Evolutionary conservation across 495 filamentous ascomycete species (phyloP).

Genomic region (Talaromyces borbonicus): DNA sequence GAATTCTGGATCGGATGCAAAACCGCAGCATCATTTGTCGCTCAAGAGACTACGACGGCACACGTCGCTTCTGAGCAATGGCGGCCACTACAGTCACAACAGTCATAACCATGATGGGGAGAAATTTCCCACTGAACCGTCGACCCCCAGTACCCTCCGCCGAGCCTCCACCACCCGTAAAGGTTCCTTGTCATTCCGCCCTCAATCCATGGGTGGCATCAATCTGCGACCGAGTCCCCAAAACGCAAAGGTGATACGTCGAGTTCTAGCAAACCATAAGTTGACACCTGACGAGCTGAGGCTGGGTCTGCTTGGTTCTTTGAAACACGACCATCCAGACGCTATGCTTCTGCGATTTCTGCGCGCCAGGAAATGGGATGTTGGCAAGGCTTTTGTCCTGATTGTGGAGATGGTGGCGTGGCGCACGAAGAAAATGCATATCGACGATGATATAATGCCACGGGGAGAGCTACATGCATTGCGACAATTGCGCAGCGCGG

Average conservation of each 20-base stretch:
- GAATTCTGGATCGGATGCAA: not conserved
- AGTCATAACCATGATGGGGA: too few species aligned
- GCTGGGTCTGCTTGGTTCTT: conserved; percentile 69
- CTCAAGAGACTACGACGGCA: conserved; percentile 10
- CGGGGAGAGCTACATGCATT: conserved; percentile 62
- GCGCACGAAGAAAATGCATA: conserved; percentile 67
- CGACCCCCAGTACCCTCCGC: not conserved
- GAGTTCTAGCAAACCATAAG: conserved; percentile 54
- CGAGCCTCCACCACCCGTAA: conserved; percentile 5
- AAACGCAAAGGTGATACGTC: conserved; percentile 64
- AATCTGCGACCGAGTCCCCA: conserved; percentile 7
- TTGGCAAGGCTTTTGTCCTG: conserved; percentile 84
- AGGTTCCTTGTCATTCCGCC: conserved; percentile 9
- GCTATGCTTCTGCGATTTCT: conserved; percentile 82
- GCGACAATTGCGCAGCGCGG: conserved; percentile 41
- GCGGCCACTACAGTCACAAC: not conserved
- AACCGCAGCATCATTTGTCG: conserved; percentile 9
- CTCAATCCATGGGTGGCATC: conserved; percentile 14
- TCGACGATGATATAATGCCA: conserved; percentile 71
- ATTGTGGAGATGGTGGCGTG: conserved; percentile 83
- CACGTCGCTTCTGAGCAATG: conserved; percentile 13
- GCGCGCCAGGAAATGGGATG: conserved; percentile 89
- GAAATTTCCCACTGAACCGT: not conserved
- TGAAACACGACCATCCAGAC: conserved; percentile 90
- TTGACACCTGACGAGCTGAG: conserved; percentile 62